phyloP scores from a whole-genome alignment of 176 grass and related monocot genomes.

The Hsuehochloa calcarea region DNA sequence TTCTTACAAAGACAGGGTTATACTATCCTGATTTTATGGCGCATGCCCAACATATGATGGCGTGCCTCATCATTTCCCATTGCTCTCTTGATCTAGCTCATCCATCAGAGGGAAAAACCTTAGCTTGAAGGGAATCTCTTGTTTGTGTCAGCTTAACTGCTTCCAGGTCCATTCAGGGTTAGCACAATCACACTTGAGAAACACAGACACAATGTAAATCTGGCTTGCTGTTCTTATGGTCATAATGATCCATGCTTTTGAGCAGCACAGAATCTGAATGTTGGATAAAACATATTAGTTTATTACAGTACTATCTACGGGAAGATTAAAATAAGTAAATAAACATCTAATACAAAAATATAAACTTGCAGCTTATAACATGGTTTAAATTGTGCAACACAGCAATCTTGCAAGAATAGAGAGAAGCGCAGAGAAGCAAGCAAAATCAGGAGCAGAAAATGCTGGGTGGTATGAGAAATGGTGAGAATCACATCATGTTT shows the following conservation, averaged over 20 bases:
- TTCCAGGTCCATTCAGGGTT: background rate
- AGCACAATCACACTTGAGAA: background rate
- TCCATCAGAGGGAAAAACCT: background rate
- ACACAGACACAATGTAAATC: background rate
- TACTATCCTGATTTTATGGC: background rate
- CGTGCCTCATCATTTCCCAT: background rate
- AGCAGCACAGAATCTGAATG: background rate
- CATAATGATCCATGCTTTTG: background rate
- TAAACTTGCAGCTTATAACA: background rate
- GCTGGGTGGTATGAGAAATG: constrained; percentile 99
- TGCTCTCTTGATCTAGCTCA: background rate
- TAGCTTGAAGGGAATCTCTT: background rate
- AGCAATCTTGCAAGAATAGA: constrained; percentile 98
- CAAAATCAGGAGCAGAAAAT: constrained; percentile 81
- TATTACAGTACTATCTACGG: background rate
- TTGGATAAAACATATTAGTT: background rate
- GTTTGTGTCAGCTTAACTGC: background rate
- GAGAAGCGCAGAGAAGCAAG: constrained; percentile 92
- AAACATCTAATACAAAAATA: background rate
- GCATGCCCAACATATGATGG: background rate
- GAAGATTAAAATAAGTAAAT: background rate
- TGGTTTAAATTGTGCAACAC: background rate
- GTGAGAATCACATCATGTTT: constrained; percentile 46
- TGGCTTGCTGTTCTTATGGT: background rate
- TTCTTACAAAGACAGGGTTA: background rate